A percentile compares a stretch with the other conserved stretches of the same genome.
Conservation (phyloP, 2,329 filamentous ascomycete species). For the Blastomyces gilchristii region DNA sequence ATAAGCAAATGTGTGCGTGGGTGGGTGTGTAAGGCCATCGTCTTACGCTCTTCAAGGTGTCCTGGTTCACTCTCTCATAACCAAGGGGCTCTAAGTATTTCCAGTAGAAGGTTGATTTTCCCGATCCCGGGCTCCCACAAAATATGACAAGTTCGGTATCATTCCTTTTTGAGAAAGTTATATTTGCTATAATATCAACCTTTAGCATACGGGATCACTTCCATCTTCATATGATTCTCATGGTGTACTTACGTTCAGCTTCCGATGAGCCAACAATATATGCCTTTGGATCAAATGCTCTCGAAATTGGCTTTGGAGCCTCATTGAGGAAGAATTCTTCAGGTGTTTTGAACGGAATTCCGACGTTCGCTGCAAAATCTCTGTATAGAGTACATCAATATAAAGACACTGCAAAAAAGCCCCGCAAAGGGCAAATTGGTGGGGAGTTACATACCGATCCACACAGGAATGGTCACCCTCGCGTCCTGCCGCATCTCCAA, state of each 20-base stretch:
- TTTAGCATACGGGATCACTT: neutral
- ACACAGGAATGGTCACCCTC: constrained; percentile 50
- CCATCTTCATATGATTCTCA: neutral
- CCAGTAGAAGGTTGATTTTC: constrained; percentile 88
- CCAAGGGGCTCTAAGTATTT: constrained; percentile 63
- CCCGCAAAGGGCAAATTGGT: constrained; percentile 7
- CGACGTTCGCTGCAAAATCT: constrained; percentile 77
- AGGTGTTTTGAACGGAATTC: constrained; percentile 70
- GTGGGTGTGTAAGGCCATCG: neutral
- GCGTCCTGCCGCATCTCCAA: constrained; percentile 68
- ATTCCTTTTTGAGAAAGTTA: constrained; percentile 49
- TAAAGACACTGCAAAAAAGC: constrained; percentile 1
- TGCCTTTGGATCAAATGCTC: constrained; percentile 59
- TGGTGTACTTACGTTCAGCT: constrained; percentile 26
- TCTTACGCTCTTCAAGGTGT: constrained; percentile 62
- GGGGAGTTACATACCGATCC: constrained; percentile 40
- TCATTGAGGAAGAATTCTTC: constrained; percentile 82
- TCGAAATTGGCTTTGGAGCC: constrained; percentile 52
- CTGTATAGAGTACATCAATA: constrained; percentile 32
- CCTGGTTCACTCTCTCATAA: constrained; percentile 84
- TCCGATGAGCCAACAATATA: constrained; percentile 36
- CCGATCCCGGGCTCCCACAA: constrained; percentile 78
- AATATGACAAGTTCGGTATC: constrained; percentile 69
- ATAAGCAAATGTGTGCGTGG: neutral
- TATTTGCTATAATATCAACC: constrained; percentile 14